A percentile compares a stretch with the other conserved stretches of the same genome.
These are phyloP conservation scores for Lanmaoa rubissima DNA, from an alignment of 768 basidiomycete genomes.

Conservation along the genomic window DNA sequence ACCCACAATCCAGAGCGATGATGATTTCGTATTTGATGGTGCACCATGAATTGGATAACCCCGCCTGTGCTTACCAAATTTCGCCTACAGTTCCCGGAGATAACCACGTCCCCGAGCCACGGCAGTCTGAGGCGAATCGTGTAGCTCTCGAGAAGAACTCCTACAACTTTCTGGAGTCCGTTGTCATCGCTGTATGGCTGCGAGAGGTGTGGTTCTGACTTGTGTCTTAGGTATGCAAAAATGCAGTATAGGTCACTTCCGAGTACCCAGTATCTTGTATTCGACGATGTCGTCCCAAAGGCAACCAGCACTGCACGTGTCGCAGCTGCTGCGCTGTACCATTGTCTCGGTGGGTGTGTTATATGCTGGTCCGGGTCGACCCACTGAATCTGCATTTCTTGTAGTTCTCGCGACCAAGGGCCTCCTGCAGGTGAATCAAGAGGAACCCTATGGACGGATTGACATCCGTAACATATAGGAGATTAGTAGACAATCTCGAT, in stretches of 20 bases:
- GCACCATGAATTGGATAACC: slow-evolving; percentile 11
- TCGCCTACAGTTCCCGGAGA: slow-evolving; percentile 29
- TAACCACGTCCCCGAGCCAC: slow-evolving; percentile 41
- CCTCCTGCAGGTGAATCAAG: slow-evolving; percentile 60
- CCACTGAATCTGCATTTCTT: not conserved
- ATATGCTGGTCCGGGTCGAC: not conserved
- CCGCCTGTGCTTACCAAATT: slow-evolving; percentile 14
- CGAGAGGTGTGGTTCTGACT: slow-evolving; percentile 10
- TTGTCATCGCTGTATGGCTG: slow-evolving; percentile 1
- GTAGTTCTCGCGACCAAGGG: slow-evolving; percentile 78
- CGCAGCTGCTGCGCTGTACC: slow-evolving; percentile 80
- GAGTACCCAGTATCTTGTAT: slow-evolving; percentile 46
- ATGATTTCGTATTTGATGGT: slow-evolving; percentile 72
- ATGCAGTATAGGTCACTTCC: slow-evolving; percentile 70
- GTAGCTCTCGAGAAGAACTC: slow-evolving; percentile 72
- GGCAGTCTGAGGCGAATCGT: slow-evolving; percentile 53
- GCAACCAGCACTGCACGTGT: slow-evolving; percentile 70
- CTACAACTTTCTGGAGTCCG: slow-evolving; percentile 77
- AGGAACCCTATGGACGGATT: slow-evolving; percentile 56
- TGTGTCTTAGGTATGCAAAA: slow-evolving; percentile 59
- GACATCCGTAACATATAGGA: slow-evolving; percentile 38
- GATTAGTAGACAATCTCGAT: not conserved
- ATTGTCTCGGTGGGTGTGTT: slow-evolving; percentile 65
- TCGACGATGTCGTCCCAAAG: slow-evolving; percentile 66
- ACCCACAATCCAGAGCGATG: slow-evolving; percentile 44